These are phyloP conservation scores for Neofusicoccum ribis DNA, from an alignment of 2,329 filamentous ascomycete genomes.

Conservation along the genomic window DNA sequence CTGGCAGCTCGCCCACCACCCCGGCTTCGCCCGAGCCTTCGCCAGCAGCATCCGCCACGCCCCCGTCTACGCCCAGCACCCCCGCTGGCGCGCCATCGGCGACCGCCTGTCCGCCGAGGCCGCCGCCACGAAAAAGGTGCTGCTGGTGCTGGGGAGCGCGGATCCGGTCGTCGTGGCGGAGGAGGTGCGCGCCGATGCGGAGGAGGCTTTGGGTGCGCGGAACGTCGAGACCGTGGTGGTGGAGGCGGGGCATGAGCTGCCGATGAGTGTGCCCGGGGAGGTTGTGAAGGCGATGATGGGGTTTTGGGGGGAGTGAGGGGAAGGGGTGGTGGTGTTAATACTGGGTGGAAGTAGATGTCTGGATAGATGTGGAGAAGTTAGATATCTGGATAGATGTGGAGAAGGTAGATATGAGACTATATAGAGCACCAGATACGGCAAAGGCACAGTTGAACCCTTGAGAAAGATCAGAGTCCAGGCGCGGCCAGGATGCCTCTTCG, in stretches of 20 bases:
- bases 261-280: constrained; percentile 60
- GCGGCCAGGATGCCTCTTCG: too few relatives aligned
- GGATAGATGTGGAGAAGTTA: too few relatives aligned
- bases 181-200: constrained; percentile 64
- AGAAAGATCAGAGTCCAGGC: too few relatives aligned
- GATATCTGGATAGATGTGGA: too few relatives aligned
- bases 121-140: constrained; percentile 46
- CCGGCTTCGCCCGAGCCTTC: constrained; percentile 69
- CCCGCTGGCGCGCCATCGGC: constrained; percentile 62
- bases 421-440: too few relatives aligned
- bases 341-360: too few relatives aligned
- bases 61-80: constrained; percentile 66
- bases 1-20: constrained; percentile 69
- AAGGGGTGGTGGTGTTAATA: too few relatives aligned
- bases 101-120: constrained; percentile 46
- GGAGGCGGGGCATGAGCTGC: constrained; percentile 69
- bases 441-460: too few relatives aligned
- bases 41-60: constrained; percentile 69
- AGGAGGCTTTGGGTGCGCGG: constrained; percentile 55
- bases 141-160: constrained; percentile 64
- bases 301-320: constrained; percentile 25
- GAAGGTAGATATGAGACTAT: too few relatives aligned
- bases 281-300: constrained; percentile 56
- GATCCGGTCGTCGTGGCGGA: constrained; percentile 68
- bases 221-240: constrained; percentile 60